These are phyloP conservation scores for Hypsizygus marmoreus DNA, from an alignment of 768 basidiomycete genomes.

Conservation along the genomic window DNA sequence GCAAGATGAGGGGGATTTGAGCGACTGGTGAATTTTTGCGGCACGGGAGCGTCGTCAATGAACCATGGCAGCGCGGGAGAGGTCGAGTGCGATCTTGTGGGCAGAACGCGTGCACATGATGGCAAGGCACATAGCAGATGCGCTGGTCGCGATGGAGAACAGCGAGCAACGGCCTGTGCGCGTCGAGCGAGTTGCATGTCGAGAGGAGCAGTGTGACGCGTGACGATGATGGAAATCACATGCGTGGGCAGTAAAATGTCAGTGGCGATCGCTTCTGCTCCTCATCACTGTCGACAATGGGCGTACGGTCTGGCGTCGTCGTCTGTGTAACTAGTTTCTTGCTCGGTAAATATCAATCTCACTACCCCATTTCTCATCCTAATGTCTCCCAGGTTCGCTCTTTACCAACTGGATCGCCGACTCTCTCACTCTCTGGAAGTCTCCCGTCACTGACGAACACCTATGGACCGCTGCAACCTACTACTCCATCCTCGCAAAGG, in stretches of 20 bases:
- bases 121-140: too few relatives aligned
- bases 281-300: slow-evolving; percentile 44
- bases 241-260: too few relatives aligned
- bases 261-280: too few relatives aligned
- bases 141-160: too few relatives aligned
- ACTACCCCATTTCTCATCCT: background rate
- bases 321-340: slow-evolving; percentile 80
- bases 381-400: slow-evolving; percentile 55
- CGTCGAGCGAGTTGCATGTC: too few relatives aligned
- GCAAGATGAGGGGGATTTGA: slow-evolving; percentile 27
- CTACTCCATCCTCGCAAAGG: slow-evolving; percentile 76
- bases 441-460: slow-evolving; percentile 81
- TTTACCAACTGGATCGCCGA: slow-evolving; percentile 96
- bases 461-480: slow-evolving; percentile 83
- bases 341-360: slow-evolving; percentile 52
- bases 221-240: background rate
- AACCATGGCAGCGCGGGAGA: slow-evolving; percentile 60
- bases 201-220: too few relatives aligned
- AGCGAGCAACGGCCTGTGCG: slow-evolving; percentile 4
- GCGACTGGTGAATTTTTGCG: slow-evolving; percentile 22
- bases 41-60: slow-evolving; percentile 45
- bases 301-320: slow-evolving; percentile 72
- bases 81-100: background rate
- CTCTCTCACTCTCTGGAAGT: slow-evolving; percentile 87
- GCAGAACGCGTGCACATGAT: too few relatives aligned